These are phyloP conservation scores for Echria macrotheca DNA, from an alignment of 495 filamentous ascomycete species.

Conservation along the genomic window DNA sequence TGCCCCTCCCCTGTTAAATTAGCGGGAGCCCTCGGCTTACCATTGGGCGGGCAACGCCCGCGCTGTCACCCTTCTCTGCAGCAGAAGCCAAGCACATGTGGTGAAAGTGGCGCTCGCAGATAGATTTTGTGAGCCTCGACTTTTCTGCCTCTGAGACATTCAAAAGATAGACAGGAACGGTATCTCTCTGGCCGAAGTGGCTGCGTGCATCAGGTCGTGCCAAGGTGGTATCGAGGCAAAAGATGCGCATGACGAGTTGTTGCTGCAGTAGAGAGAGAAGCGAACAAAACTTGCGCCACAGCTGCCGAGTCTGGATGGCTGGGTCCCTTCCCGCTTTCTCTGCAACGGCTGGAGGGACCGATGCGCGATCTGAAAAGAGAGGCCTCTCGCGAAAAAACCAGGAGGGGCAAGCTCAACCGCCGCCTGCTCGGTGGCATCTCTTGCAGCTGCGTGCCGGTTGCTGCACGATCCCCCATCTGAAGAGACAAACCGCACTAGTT, in stretches of 20 bases:
- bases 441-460: not conserved
- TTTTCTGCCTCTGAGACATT: too few relatives aligned
- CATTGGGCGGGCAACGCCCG: not conserved
- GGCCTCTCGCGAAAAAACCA: not conserved
- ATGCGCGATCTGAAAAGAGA: too few relatives aligned
- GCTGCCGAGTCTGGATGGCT: not conserved
- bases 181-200: too few relatives aligned
- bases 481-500: not conserved
- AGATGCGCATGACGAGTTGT: too few relatives aligned
- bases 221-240: too few relatives aligned
- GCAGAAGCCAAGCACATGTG: not conserved
- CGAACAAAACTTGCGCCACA: not conserved
- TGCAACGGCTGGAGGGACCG: too few relatives aligned
- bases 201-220: too few relatives aligned
- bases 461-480: not conserved
- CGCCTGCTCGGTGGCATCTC: not conserved
- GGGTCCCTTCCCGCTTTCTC: not conserved
- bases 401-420: too few relatives aligned
- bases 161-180: too few relatives aligned
- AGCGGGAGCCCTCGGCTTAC: not conserved
- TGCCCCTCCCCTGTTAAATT: conserved; percentile 1
- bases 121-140: too few relatives aligned
- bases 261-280: too few relatives aligned
- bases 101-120: not conserved
- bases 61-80: not conserved